Evolutionary conservation across 345 rosid genomes (phyloP).

Genomic region (Euphorbia peplus): DNA sequence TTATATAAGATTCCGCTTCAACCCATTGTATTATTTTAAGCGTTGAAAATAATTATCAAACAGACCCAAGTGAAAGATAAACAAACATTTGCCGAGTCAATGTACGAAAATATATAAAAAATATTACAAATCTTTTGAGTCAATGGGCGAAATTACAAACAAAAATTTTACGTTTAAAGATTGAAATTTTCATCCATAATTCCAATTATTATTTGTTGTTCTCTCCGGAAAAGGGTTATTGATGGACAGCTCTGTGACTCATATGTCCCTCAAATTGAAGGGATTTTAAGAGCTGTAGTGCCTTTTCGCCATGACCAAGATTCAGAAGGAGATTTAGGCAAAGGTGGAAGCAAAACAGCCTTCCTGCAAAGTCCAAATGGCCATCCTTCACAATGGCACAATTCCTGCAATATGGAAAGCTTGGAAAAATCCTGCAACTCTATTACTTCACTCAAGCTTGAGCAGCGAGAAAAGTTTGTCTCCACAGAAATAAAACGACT

Average conservation of each 20-base stretch:
- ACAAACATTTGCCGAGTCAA: no score
- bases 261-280: constrained; percentile 20
- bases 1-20: not conserved
- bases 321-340: constrained; percentile 87
- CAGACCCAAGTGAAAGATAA: no score
- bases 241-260: no score
- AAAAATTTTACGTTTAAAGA: no score
- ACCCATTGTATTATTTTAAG: no score
- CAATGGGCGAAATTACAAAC: no score
- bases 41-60: no score
- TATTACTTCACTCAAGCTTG: constrained; percentile 48
- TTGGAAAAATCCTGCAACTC: constrained; percentile 41
- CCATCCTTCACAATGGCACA: constrained; percentile 86
- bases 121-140: no score
- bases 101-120: no score
- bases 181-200: no score
- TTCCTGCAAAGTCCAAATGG: constrained; percentile 87
- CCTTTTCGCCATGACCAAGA: constrained; percentile 87
- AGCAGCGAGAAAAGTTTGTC: constrained; percentile 53
- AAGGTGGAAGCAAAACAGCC: constrained; percentile 71
- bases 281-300: constrained; percentile 30
- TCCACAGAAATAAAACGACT: constrained; percentile 49
- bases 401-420: constrained; percentile 56
- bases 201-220: no score
- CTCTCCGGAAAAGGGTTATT: no score